Evolutionary conservation across 1,139 yeast genomes (phyloP).

Genomic region (Lodderomyces jiufengensis): DNA sequence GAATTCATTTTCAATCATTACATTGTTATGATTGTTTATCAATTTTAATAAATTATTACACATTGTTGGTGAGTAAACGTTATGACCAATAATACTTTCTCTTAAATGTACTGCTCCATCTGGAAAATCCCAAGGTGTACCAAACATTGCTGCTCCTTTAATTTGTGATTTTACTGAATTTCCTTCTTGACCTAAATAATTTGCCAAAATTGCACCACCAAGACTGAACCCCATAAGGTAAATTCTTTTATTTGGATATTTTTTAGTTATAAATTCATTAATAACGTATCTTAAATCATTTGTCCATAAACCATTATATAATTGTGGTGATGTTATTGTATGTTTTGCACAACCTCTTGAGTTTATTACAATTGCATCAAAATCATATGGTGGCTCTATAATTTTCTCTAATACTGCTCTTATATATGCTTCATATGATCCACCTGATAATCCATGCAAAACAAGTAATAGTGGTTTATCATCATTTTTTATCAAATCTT

Average conservation of each 20-base stretch:
- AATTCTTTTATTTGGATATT: constrained; percentile 50
- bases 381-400: constrained; percentile 29
- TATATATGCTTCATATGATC: constrained; percentile 57
- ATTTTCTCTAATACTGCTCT: constrained; percentile 40
- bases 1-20: constrained; percentile 24
- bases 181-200: constrained; percentile 54
- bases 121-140: constrained; percentile 57
- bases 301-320: constrained; percentile 61
- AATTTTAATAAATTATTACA: constrained; percentile 45
- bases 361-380: constrained; percentile 55
- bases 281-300: constrained; percentile 55
- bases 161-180: constrained; percentile 32
- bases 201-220: constrained; percentile 55
- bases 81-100: constrained; percentile 40
- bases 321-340: constrained; percentile 53
- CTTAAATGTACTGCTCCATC: constrained; percentile 43
- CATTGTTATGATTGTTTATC: constrained; percentile 38
- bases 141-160: constrained; percentile 48
- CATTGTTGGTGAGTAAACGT: constrained; percentile 53
- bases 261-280: constrained; percentile 39
- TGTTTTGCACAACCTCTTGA: constrained; percentile 62
- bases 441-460: constrained; percentile 61
- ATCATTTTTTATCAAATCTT: constrained; percentile 21
- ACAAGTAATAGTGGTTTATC: constrained; percentile 50
- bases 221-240: constrained; percentile 54